Conservation (phyloP, 257 asterid species). For the Nicotiana tomentosiformis region DNA sequence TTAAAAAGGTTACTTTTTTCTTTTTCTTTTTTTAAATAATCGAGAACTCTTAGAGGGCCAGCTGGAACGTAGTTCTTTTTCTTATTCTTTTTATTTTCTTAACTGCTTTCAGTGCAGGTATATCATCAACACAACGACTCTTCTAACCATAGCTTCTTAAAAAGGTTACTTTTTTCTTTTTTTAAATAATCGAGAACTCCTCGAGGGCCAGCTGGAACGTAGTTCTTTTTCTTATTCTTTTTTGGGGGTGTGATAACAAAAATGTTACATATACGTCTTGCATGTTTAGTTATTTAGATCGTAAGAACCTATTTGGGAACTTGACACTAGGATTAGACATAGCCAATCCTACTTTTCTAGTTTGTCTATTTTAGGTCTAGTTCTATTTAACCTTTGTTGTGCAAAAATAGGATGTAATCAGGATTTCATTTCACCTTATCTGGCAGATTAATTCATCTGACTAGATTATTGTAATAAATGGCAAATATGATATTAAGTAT, state of each 20-base stretch:
- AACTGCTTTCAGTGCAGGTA: too few species aligned
- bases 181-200: not conserved
- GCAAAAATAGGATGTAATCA: not conserved
- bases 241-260: not conserved
- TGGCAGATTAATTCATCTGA: not conserved
- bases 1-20: too few species aligned
- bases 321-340: slow-evolving; percentile 3
- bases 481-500: not conserved
- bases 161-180: too few species aligned
- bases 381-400: not conserved
- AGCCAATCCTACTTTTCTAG: not conserved
- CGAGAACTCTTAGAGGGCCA: not conserved
- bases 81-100: too few species aligned
- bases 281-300: not conserved
- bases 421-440: not conserved
- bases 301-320: not conserved
- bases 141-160: too few species aligned
- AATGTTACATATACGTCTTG: not conserved
- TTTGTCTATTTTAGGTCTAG: not conserved
- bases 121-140: too few species aligned
- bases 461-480: not conserved
- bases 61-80: too few species aligned
- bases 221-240: not conserved
- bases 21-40: too few species aligned
- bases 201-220: not conserved